Evolutionary conservation across 1,284 basidiomycete genomes (phyloP).

Genomic region (Erythrobasidium hasegawianum): DNA sequence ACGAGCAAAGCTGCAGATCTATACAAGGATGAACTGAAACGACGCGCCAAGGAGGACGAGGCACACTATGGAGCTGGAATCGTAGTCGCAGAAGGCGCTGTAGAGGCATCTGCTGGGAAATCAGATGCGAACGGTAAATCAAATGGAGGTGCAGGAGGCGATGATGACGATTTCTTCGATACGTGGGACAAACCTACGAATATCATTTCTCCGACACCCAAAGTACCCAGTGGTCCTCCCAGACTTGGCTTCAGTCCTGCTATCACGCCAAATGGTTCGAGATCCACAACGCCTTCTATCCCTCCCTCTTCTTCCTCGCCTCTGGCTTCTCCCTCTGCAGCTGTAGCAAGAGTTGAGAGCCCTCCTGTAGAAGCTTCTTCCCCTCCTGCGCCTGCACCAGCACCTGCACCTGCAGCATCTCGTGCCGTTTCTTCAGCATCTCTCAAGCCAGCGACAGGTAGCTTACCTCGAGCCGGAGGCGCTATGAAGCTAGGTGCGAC

Average conservation of each 20-base stretch:
- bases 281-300: slow-evolving; percentile 34
- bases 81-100: slow-evolving; percentile 71
- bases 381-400: slow-evolving; percentile 47
- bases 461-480: slow-evolving; percentile 54
- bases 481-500: slow-evolving; percentile 57
- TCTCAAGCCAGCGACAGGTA: slow-evolving; percentile 56
- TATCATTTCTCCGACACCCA: slow-evolving; percentile 46
- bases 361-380: slow-evolving; percentile 10
- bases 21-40: slow-evolving; percentile 88
- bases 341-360: neutral
- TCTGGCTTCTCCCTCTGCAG: slow-evolving; percentile 11
- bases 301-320: slow-evolving; percentile 18
- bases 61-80: slow-evolving; percentile 66
- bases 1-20: slow-evolving; percentile 73
- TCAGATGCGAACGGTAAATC: slow-evolving; percentile 42
- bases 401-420: slow-evolving; percentile 45
- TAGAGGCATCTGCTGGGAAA: slow-evolving; percentile 51
- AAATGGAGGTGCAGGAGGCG: slow-evolving; percentile 50
- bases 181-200: slow-evolving; percentile 79
- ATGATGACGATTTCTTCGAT: slow-evolving; percentile 89
- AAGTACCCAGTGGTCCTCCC: slow-evolving; percentile 39
- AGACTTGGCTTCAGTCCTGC: slow-evolving; percentile 32
- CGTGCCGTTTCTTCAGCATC: slow-evolving; percentile 54
- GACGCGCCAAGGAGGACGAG: slow-evolving; percentile 76
- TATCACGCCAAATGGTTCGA: slow-evolving; percentile 30